These are phyloP conservation scores for Somion occarium DNA, from an alignment of 1,284 basidiomycete species.

Conservation along the genomic window DNA sequence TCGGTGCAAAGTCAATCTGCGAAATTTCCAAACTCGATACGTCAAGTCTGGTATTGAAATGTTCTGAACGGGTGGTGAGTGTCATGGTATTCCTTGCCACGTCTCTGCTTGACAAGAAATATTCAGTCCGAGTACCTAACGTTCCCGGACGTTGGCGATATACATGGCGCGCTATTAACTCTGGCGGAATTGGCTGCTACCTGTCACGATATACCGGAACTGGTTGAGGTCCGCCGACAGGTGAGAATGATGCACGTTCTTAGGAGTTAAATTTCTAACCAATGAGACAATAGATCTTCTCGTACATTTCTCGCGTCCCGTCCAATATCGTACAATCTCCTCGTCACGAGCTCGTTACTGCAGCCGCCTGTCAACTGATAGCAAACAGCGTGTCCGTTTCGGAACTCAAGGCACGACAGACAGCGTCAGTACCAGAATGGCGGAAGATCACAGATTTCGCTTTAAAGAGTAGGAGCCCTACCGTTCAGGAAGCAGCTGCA, in stretches of 20 bases:
- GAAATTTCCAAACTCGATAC: constrained; percentile 65
- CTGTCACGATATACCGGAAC: constrained; percentile 32
- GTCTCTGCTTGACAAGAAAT: not conserved
- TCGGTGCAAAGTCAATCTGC: constrained; percentile 78
- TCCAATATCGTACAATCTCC: constrained; percentile 56
- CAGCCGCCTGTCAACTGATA: constrained; percentile 73
- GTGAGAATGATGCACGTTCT: constrained; percentile 23
- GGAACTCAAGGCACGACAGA: constrained; percentile 38
- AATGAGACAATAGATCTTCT: constrained; percentile 45
- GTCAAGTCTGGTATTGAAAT: constrained; percentile 42
- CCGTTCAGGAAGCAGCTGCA: constrained; percentile 75
- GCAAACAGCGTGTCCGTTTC: constrained; percentile 55
- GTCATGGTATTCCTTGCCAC: not conserved
- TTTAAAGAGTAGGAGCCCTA: constrained; percentile 59
- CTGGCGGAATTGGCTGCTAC: constrained; percentile 67
- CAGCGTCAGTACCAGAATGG: constrained; percentile 51
- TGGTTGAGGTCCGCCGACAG: constrained; percentile 32
- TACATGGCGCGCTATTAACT: constrained; percentile 81
- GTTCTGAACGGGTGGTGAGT: constrained; percentile 46
- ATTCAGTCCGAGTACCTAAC: constrained; percentile 52
- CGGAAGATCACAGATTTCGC: constrained; percentile 65
- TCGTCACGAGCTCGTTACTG: constrained; percentile 71
- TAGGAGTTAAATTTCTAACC: not conserved
- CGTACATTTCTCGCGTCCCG: constrained; percentile 49
- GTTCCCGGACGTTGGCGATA: constrained; percentile 65